phyloP scores from a whole-genome alignment of 1,139 yeast species.

The Nakaseomyces nivariensis region DNA sequence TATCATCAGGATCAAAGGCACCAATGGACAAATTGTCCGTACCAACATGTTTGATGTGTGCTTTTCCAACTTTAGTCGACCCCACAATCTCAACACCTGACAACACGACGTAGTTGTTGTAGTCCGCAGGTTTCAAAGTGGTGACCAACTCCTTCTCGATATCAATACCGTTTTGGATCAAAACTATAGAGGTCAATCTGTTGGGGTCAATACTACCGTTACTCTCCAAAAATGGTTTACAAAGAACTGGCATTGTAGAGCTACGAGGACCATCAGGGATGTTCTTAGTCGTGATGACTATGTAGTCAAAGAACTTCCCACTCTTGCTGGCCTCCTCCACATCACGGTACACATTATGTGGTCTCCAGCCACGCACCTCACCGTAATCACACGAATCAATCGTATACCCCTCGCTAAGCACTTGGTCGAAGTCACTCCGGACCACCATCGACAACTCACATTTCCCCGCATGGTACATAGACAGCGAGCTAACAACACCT shows the following conservation, averaged over 20 bases:
- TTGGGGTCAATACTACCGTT: conserved; percentile 10
- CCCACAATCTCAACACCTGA: conserved; percentile 46
- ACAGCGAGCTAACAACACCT: conserved; percentile 47
- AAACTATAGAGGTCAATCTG: conserved; percentile 34
- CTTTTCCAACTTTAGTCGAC: conserved; percentile 29
- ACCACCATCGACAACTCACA: conserved; percentile 40
- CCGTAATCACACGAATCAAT: conserved; percentile 46
- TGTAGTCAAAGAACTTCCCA: conserved; percentile 40
- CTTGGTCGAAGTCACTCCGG: conserved; percentile 44
- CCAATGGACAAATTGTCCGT: conserved; percentile 36
- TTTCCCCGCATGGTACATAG: conserved; percentile 32
- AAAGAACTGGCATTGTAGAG: conserved; percentile 36
- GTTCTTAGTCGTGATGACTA: conserved; percentile 49
- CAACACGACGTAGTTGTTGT: conserved; percentile 34
- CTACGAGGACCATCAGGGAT: conserved; percentile 41
- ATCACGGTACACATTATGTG: conserved; percentile 35
- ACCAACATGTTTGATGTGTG: conserved; percentile 25
- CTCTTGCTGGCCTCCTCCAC: conserved; percentile 34
- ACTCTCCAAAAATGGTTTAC: conserved; percentile 37
- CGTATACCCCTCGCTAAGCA: conserved; percentile 36
- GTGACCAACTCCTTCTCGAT: conserved; percentile 41
- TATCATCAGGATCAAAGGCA: conserved; percentile 32
- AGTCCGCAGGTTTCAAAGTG: conserved; percentile 20
- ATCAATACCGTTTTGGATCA: conserved; percentile 52
- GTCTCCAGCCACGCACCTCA: conserved; percentile 38